These are phyloP conservation scores for Dendrocalamus sinicus DNA, from an alignment of 176 grass and related monocot genomes.

Conservation along the genomic window DNA sequence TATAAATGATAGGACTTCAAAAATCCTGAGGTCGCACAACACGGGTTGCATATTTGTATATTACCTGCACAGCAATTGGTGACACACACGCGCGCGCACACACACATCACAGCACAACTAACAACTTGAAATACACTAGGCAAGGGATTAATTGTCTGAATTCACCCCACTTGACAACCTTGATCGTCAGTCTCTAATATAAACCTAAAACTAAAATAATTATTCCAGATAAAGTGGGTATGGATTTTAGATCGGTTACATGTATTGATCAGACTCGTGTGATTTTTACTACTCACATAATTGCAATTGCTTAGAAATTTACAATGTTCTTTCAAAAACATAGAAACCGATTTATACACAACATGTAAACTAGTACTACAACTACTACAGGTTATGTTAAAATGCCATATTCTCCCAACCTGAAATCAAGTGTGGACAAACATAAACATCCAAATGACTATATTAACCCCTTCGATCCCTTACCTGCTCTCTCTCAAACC, in stretches of 20 bases:
- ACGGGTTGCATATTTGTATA: background rate
- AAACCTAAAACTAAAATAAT: background rate
- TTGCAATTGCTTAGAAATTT: no score
- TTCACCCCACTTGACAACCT: background rate
- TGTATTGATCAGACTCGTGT: background rate
- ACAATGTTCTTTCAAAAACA: no score
- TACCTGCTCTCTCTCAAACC: slow-evolving; percentile 42
- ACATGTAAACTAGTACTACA: background rate
- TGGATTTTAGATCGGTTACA: background rate
- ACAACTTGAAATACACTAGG: background rate
- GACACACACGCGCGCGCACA: no score
- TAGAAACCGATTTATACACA: no score
- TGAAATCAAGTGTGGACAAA: no score
- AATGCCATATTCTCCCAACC: no score
- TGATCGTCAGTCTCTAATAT: background rate
- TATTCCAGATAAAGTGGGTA: background rate
- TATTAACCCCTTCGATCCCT: background rate
- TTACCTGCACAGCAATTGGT: background rate
- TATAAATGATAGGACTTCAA: background rate
- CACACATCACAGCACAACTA: background rate
- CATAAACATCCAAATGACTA: no score
- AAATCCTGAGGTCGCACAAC: background rate
- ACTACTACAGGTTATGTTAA: background rate
- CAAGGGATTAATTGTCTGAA: background rate
- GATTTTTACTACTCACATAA: background rate